These are phyloP conservation scores for Castanea mollissima DNA, from an alignment of 306 rosid species.

Conservation along the genomic window DNA sequence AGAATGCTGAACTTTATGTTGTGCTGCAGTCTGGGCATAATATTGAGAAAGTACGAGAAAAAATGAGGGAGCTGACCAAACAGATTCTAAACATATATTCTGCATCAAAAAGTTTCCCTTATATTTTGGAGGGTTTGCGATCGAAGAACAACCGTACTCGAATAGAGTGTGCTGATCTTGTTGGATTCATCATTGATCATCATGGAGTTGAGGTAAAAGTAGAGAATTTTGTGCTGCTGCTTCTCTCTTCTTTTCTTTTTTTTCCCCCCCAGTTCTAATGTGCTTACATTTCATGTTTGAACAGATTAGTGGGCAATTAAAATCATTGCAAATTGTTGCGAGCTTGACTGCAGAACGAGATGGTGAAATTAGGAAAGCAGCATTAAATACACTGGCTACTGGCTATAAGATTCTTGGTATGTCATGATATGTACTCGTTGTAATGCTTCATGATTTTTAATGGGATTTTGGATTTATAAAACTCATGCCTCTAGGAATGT, in stretches of 20 bases:
- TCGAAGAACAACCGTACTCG: conserved; percentile 97
- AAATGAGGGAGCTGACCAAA: conserved; percentile 91
- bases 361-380: conserved; percentile 96
- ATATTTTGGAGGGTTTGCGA: conserved; percentile 92
- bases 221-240: not conserved
- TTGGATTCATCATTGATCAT: conserved; percentile 87
- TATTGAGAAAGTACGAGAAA: conserved; percentile 89
- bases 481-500: not conserved
- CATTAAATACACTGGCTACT: conserved; percentile 89
- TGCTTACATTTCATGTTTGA: conserved; percentile 23
- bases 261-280: not conserved
- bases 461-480: not conserved
- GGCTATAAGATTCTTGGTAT: conserved; percentile 98
- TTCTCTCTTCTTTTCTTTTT: not conserved
- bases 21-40: conserved; percentile 90
- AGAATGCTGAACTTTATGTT: conserved; percentile 19
- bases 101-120: conserved; percentile 85
- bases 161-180: conserved; percentile 89
- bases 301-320: conserved; percentile 92
- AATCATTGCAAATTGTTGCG: conserved; percentile 90
- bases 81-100: conserved; percentile 73
- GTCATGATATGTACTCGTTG: conserved; percentile 22
- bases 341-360: conserved; percentile 96
- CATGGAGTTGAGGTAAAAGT: conserved; percentile 78
- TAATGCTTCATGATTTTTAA: not conserved